Base-by-base conservation (phyloP, 2,329 filamentous ascomycete genomes). In the Plectosphaerella sp. region DNA sequence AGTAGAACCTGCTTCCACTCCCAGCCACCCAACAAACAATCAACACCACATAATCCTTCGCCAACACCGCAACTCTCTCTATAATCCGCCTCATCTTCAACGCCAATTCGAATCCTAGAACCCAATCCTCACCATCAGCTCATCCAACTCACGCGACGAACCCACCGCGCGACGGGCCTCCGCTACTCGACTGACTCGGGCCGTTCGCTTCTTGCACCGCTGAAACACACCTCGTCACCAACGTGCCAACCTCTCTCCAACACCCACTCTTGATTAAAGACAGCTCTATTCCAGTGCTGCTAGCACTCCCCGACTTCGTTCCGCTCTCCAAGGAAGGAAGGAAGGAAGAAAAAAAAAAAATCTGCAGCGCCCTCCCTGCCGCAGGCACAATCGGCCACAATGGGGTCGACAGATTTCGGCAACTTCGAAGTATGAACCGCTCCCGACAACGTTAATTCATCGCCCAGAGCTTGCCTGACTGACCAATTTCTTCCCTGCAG, bases 361-460 rank as follows among this genome's bases (percentile, higher is more conserved):
- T 12, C 18, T 35, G 36, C 47, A 24, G 48, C 48, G 48, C 42
- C 24, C 25, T 39, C 16, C 39, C 43, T 22, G 48, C 24, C 33
- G 48, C 48, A n/a, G 37, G 14, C 37, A 43, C 14, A 33, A 35
- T n/a, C 37, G 33, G 25, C 48, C 58, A 69, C 67, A 65, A 84
- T 84, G 80, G 80, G 80, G 60, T 82, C 78, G 56, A 84, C 80
- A 57, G 72, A 79, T 50, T 84, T 83, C 67, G 81, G 81, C 55
- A 82, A 84, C 60, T 84, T 84, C 59, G 67, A 79, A 63, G 80
- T 84, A 73, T 33, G 28, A 33, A 64, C 71, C 60, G 54, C 37
- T 42, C 15, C 51, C 43, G 11, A 45, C 28, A 42, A 20, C 45
- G 36, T 14, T 11, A 41, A 18, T 18, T 41, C 16, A 4, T 41